Evolutionary conservation across 176 grass and related monocot genomes (phyloP).

Genomic region (Alloteropsis semialata): DNA sequence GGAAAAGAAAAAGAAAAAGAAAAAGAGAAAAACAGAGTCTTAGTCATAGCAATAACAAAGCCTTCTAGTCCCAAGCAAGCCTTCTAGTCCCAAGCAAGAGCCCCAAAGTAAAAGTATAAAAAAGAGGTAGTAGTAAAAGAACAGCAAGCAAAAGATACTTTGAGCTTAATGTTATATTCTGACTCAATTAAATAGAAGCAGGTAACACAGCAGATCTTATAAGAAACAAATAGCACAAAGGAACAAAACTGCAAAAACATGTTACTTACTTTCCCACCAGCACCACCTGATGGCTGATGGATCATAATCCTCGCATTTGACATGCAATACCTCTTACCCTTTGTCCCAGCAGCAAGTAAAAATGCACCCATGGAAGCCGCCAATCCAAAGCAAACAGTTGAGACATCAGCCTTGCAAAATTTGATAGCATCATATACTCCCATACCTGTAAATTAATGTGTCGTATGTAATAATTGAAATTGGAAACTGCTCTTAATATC

Average conservation of each 20-base stretch:
- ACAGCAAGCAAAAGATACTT: background rate
- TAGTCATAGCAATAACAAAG: background rate
- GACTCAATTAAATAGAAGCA: background rate
- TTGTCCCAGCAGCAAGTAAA: constrained; percentile 84
- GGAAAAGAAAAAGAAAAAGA: background rate
- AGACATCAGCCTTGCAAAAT: constrained; percentile 94
- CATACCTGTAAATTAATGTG: constrained; percentile 64
- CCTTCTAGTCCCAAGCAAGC: background rate
- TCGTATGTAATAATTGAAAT: background rate
- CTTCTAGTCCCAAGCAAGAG: background rate
- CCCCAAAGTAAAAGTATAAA: background rate
- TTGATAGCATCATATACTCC: constrained; percentile 98
- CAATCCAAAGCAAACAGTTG: constrained; percentile 91
- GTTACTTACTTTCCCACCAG: constrained; percentile 62
- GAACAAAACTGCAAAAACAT: background rate
- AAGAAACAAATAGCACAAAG: constrained; percentile 23
- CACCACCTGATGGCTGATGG: constrained; percentile 79
- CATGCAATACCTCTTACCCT: constrained; percentile 98
- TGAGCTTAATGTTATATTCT: background rate
- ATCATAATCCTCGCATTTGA: constrained; percentile 98
- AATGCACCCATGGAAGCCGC: constrained; percentile 94
- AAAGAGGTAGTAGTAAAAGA: background rate
- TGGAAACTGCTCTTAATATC: background rate
- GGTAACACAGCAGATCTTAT: background rate
- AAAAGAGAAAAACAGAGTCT: background rate